Evolutionary conservation across 2,329 filamentous ascomycete genomes (phyloP), one percentile per base, ranked within the genome.

Genomic region (Neurospora sp.): DNA sequence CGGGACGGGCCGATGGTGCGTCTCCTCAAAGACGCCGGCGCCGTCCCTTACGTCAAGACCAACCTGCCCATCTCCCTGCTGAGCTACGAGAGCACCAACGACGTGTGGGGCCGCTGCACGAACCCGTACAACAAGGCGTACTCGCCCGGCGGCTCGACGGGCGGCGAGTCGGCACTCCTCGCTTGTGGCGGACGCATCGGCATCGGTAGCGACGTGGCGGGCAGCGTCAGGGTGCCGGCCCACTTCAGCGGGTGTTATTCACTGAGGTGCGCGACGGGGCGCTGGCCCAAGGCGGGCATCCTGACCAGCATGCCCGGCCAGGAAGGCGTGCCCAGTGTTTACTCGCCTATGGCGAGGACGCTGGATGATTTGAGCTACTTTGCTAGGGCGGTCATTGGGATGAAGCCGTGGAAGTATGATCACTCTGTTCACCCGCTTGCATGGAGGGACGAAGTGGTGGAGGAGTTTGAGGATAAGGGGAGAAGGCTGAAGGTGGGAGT

Each of bases 11-110:
- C 88, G 2, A 87, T 93, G 76, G 89, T 92, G 28, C 87, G 86
- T 69, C 80, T 98, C 57, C 83, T 97, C 68, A 97, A 97, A 77
- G 91, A 96, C 77, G 92, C 93, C 2, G 92, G 94, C 28, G 93
- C 94, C 0, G 86, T 97, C 1, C 94, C 94, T 0, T 97, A 97
- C 77, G 92, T 94, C 73, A 98, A 97, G 83, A 97, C 94, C 0
- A 96, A 96, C 72, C 79, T 96, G 1, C 95, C 94, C 5, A 91
- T 95, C 70, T 97, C 93, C 0, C 85, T 97, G 1, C 84, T 97
- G 52, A 93, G 91, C 70, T 97, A 97, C 76, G 93, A 97, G 79
- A 93, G 91, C 17, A 88, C 88, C 69, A 89, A 89, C 76, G 86
- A 87, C 72, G 83, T 97, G 23, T 98, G 94, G 92, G 94, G 95